Evolutionary conservation across 2,329 filamentous ascomycete genomes (phyloP), one percentile per base, ranked within the genome.

Genomic region (Alternaria sp.): DNA sequence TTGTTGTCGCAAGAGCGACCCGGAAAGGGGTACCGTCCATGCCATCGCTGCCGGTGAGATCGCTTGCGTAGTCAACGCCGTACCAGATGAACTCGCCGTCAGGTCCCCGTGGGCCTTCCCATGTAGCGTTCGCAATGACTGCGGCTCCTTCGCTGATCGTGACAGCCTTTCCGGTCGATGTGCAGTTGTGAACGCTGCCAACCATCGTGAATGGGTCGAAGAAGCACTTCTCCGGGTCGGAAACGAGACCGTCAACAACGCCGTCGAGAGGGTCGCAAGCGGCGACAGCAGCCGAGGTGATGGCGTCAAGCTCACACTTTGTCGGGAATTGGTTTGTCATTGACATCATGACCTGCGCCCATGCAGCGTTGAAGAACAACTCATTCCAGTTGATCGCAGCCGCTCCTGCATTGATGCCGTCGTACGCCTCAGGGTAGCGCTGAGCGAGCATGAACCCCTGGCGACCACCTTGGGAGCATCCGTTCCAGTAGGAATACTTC

Each of bases 401-500:
- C 0, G 77, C 77, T 10, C 32, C 65, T 3, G 77, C 77, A 0
- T 65, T 54, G 19, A 80, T 75, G 0, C 78, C 77, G 65, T 80
- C 71, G 30, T 70, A 75, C 1, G 65, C 64, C 1, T 68, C 69
- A 1, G 76, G 77, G 59, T 76, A 79, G 13, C 69, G 62, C 59
- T 79, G 76, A 5, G 77, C 77, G 17, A 77, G 45, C 54, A 68
- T 68, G 21, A 74, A 57, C 1, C 76, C 77, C 50, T 80, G 76
- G 3, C 77, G 63, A 1, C 78, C 77, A 19, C 77, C 77, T 46
- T 73, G 69, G 1, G 77, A 79, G 54, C 78, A 80, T 61, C 72
- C 77, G 36, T 66, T 73, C 61, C 72, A 79, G 58, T 79, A 79
- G 9, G 75, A 78, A 50, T 73, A 77, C 13, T 64, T 56, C 0